Evolutionary conservation across 108 stramenopile genomes (phyloP), one percentile per base, ranked within the genome.

Genomic region (Skeletonema menzelii): DNA sequence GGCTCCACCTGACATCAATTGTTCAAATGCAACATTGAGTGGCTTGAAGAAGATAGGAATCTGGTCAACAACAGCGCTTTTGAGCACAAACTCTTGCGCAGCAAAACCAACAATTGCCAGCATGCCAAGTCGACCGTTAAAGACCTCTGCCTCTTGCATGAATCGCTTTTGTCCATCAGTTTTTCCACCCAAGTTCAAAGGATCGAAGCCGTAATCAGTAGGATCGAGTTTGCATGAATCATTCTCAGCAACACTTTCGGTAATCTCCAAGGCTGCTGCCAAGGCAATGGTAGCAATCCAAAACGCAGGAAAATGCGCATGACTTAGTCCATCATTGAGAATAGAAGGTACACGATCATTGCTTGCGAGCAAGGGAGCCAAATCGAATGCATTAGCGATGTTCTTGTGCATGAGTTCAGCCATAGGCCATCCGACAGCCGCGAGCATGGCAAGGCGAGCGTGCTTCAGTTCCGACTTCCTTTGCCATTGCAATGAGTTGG

Each of bases 41-140:
- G 84, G 80, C 35, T 88, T 79, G 82, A 91, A 91, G 44, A 91
- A 91, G 47, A 91, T 63, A 2, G 89, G 84, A 67, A 79, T 82
- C 40, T 82, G 74, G 65, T 92, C 56, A 17, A 92, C 79, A 15
- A 92, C 89, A 15, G 77, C 83, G 27, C 44, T 74, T 1, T 80
- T 49, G 0, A 69, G 55, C 13, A 80, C 76, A 46, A 69, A 84
- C 65, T 93, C 91, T 81, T 90, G 85, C 10, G 84, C 53, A 2
- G 89, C 91, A 73, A 88, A 93, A 0, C 77, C 81, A 10, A 81
- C 82, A 64, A 93, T 87, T 17, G 89, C 91, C 7, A 93, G 22
- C 91, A 93, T 93, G 55, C 89, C 89, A 32, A 93, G 65, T 11
- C 93, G 86, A 27, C 93, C 93, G 68, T 93, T 86, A 61, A 87